Evolutionary conservation across 352 stramenopile species (phyloP), one percentile per base, ranked within the genome.

Genomic region (Plasmopara viticola): DNA sequence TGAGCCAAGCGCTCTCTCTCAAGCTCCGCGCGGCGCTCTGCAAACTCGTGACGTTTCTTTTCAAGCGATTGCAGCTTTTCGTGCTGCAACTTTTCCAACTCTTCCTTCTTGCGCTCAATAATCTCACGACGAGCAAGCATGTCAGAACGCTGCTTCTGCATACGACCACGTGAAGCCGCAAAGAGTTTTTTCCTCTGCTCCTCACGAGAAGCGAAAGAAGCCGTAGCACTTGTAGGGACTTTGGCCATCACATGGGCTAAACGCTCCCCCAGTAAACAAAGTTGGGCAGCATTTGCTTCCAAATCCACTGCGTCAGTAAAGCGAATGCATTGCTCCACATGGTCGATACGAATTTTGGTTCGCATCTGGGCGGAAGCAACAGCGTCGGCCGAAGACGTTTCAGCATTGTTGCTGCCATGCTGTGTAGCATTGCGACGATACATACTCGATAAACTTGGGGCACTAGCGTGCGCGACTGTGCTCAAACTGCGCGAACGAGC

Each of bases 31-130:
- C 77, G 76, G 42, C 74, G 68, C 47, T 73, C 55, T 51, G 90
- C 81, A 45, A 82, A 84, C 65, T 94, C 75, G 28, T 82, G 62
- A 43, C 80, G 77, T 62, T 89, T 88, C 57, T 87, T 86, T 52
- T 87, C 83, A 35, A 97, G 70, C 41, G 80, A 81, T 53, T 91
- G 86, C 29, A 90, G 55, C 52, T 95, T 92, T 53, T 98, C 94
- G 63, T 97, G 88, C 60, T 95, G 84, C 48, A 96, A 61, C 18
- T 94, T 86, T 64, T 98, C 95, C 0, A 95, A 76, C 62, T 98
- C 93, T 67, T 98, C 95, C 70, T 99, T 99, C 37, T 96, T 90
- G 57, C 94, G 90, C 66, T 98, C 95, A 59, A 99, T 98, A 38
- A 97, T 71, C 44, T 93, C 81, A 42, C 96, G 96, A 43, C 95